Conservation (phyloP, 352 stramenopile species). For the Globisporangium cystogenes region DNA sequence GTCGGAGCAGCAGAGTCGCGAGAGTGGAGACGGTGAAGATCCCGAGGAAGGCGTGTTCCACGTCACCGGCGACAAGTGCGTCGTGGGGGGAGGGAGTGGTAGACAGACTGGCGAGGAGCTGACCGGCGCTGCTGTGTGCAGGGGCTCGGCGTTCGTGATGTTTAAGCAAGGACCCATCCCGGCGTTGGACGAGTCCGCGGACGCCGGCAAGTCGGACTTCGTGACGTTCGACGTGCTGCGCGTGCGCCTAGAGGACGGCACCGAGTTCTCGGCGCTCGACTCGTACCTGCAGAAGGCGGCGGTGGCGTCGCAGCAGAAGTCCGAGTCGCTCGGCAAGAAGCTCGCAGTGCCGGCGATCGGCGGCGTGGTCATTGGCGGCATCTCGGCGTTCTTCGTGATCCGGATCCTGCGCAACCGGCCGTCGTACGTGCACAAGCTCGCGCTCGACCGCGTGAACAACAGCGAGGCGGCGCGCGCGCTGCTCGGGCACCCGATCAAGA, state of each 20-base stretch:
- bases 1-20: background rate
- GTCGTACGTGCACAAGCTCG: conserved; percentile 79
- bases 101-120: too few species aligned
- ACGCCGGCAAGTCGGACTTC: conserved; percentile 22
- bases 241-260: conserved; percentile 40
- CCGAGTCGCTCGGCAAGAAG: conserved; percentile 61
- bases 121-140: conserved; percentile 4
- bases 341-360: conserved; percentile 54
- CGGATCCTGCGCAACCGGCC: conserved; percentile 70
- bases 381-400: conserved; percentile 68
- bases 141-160: conserved; percentile 35
- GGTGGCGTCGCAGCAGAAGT: conserved; percentile 50
- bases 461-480: conserved; percentile 47
- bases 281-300: conserved; percentile 49
- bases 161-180: conserved; percentile 39
- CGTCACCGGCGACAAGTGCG: conserved; percentile 50
- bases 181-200: conserved; percentile 7
- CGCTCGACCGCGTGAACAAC: conserved; percentile 73
- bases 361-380: conserved; percentile 56
- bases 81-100: background rate
- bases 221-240: conserved; percentile 48
- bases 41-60: conserved; percentile 36
- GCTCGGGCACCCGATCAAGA: conserved; percentile 67
- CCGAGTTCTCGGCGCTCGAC: conserved; percentile 53
- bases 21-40: conserved; percentile 12